A percentile compares a stretch with the other conserved stretches of the same genome.
These are phyloP conservation scores for Aschersonia sp. DNA, from an alignment of 2,329 filamentous ascomycete species.

Conservation along the genomic window DNA sequence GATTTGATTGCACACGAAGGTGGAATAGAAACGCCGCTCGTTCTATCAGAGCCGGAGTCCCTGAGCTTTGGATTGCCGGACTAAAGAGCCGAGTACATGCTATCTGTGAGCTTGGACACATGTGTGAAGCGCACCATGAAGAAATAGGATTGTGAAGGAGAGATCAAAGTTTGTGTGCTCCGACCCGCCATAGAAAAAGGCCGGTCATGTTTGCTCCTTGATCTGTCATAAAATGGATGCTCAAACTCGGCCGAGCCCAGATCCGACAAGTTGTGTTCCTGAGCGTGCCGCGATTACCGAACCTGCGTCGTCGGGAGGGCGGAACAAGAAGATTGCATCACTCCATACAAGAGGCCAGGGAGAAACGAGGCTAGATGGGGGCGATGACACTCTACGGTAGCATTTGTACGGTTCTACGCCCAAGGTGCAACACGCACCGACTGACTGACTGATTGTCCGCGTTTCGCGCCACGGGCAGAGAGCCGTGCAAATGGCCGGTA, in stretches of 20 bases:
- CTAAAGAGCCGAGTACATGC: constrained; percentile 50
- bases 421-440: background rate
- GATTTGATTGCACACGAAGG: constrained; percentile 8
- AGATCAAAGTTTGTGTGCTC: too few relatives aligned
- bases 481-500: background rate
- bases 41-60: constrained; percentile 48
- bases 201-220: too few relatives aligned
- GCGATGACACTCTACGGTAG: background rate
- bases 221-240: background rate
- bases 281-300: background rate
- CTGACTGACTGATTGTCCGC: background rate
- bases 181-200: too few relatives aligned
- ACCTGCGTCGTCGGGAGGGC: background rate
- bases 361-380: background rate
- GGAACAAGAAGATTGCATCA: background rate
- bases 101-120: too few relatives aligned
- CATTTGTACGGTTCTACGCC: background rate
- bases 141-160: too few relatives aligned
- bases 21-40: constrained; percentile 21
- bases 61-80: constrained; percentile 43
- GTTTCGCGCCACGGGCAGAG: background rate
- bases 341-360: too few relatives aligned
- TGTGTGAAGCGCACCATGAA: too few relatives aligned
- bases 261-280: background rate
- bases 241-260: background rate